Evolutionary conservation across 441 rosid species (phyloP).

Genomic region (Syzygium syzygioides): DNA sequence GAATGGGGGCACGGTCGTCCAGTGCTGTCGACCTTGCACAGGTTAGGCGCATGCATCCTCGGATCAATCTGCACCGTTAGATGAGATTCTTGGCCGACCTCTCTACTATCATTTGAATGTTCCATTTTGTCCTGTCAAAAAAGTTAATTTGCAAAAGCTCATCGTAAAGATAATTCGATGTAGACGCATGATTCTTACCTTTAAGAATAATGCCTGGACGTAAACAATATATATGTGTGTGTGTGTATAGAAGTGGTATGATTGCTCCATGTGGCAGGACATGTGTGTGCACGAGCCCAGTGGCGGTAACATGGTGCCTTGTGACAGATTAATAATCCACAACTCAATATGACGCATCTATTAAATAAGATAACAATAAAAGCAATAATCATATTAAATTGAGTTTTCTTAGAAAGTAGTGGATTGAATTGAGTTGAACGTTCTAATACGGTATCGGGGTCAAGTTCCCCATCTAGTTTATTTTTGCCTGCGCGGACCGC

Average conservation of each 20-base stretch:
- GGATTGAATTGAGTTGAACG: neutral
- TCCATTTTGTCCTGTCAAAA: no score
- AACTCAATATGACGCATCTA: neutral
- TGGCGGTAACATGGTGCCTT: neutral
- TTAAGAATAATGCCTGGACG: neutral
- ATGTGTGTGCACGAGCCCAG: neutral
- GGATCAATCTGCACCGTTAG: neutral
- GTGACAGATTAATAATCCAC: neutral
- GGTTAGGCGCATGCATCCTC: neutral
- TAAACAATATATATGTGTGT: neutral
- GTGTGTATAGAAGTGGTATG: neutral
- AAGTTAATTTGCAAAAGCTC: neutral
- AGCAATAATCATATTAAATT: neutral
- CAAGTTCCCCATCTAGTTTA: neutral
- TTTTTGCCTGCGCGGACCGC: neutral
- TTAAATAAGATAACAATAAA: neutral
- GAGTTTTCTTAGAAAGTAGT: neutral
- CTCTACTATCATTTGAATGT: neutral
- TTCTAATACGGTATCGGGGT: neutral
- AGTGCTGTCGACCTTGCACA: neutral
- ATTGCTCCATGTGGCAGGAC: neutral
- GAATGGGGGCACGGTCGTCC: neutral
- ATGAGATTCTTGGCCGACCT: neutral
- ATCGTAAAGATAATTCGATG: neutral
- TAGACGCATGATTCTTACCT: neutral